These are phyloP conservation scores for Mortierella sp. DNA, from an alignment of 371 early-diverging fungal species.

Conservation along the genomic window DNA sequence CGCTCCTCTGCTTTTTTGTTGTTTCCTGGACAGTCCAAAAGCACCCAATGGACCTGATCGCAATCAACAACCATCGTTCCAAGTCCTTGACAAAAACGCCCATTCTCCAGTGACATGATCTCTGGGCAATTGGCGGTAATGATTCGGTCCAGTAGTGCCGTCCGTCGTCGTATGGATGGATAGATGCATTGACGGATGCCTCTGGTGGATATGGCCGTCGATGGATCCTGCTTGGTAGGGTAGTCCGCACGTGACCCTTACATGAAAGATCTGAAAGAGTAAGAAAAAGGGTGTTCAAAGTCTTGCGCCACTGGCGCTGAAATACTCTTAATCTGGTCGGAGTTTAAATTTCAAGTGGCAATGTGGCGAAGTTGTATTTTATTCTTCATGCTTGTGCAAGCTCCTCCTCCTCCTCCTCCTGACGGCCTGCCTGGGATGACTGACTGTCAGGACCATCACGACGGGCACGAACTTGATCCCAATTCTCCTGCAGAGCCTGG, in stretches of 20 bases:
- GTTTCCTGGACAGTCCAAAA: not conserved
- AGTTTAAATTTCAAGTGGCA: not conserved
- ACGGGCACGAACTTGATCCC: slow-evolving; percentile 34
- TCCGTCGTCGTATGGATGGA: not conserved
- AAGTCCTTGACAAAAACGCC: not conserved
- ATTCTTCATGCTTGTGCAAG: not conserved
- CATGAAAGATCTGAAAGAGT: slow-evolving; percentile 16
- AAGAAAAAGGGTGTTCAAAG: slow-evolving; percentile 7
- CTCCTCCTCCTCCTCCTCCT: not conserved
- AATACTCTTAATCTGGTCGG: not conserved
- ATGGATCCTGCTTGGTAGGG: not conserved
- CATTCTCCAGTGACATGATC: not conserved
- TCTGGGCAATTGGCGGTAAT: not conserved
- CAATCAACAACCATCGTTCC: not conserved
- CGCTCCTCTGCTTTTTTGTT: not conserved
- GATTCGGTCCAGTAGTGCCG: not conserved
- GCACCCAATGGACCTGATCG: not conserved
- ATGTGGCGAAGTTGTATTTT: not conserved
- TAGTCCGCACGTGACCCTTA: slow-evolving; percentile 10
- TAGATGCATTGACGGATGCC: slow-evolving; percentile 11
- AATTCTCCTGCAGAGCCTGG: slow-evolving; percentile 27
- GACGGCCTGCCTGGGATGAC: not conserved
- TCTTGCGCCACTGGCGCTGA: not conserved
- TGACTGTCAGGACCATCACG: not conserved
- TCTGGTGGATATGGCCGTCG: not conserved